Base-by-base conservation (phyloP, 805 yeast genomes). In the Naumovozyma baii region DNA sequence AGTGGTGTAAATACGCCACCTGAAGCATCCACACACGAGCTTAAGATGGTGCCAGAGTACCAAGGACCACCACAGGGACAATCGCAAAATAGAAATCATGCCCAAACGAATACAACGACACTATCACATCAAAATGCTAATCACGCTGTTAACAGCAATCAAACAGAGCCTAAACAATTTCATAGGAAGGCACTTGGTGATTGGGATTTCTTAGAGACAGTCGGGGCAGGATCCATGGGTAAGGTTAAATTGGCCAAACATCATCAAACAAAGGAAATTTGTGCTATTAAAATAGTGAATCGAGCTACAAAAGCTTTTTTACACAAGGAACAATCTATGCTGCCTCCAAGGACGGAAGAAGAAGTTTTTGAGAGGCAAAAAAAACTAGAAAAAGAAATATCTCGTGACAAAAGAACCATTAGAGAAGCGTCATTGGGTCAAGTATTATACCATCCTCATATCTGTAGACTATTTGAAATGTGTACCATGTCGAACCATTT, bases 211-310 rank as follows among this genome's bases (percentile, higher is more conserved):
- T 72, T 84, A 42, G 86, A 86, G 62, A 87, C 96, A 2, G 83
- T 92, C 34, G 99, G 99, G 33, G 95, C 97, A 2, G 98, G 99
- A 3, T 86, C 96, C 0, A 92, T 92, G 98, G 99, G 99, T 43
- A 94, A 90, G 61, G 99, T 92, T 37, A 92, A 92, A 64, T 69
- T 92, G 31, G 97, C 97, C 1, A 80, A 77, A 52, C 95, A 88
- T 64, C 75, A 83, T 48, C 62, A 76, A 28, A 85, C 96, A 1
- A 76, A 74, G 44, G 88, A 84, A 50, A 72, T 85, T 12, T 90
- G 96, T 64, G 94, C 94, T 0, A 88, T 90, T 19, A 90, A 90
- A 59, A 88, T 90, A 40, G 92, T 90, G 30, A 94, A 95, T 18
- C 69, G 94, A 50, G 96, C 96, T 5, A 81, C 86, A 4, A 81